A percentile compares a stretch with the other conserved stretches of the same genome.
Evolutionary conservation across 345 rosid genomes (phyloP).

Genomic region (Hirschfeldia incana): DNA sequence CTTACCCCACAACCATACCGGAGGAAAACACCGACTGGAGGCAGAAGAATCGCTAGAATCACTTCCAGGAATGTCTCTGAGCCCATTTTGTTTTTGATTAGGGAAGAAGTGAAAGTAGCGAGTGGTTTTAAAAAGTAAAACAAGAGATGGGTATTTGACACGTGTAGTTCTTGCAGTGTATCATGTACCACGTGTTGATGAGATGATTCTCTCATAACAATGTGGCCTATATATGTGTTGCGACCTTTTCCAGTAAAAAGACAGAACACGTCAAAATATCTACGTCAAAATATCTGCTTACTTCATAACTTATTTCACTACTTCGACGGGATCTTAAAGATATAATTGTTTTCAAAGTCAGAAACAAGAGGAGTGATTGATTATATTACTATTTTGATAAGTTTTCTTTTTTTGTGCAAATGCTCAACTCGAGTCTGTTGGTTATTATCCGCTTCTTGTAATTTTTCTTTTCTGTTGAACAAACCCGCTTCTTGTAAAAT

Average conservation of each 20-base stretch:
- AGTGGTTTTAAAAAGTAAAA: slow-evolving; percentile 6
- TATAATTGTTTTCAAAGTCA: neutral
- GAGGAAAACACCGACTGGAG: slow-evolving; percentile 95
- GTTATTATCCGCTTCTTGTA: neutral
- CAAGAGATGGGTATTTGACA: neutral
- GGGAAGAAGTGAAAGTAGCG: slow-evolving; percentile 3
- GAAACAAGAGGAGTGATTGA: neutral
- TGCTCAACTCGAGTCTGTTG: neutral
- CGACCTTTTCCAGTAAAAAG: slow-evolving; percentile 1
- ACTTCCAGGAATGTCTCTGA: slow-evolving; percentile 84
- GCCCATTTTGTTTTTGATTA: slow-evolving; percentile 47
- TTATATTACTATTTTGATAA: neutral
- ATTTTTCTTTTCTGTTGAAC: no score
- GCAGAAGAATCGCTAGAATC: slow-evolving; percentile 76
- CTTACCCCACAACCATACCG: slow-evolving; percentile 88
- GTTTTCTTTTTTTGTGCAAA: neutral
- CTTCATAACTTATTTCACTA: slow-evolving; percentile 20
- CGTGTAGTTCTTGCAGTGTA: slow-evolving; percentile 1
- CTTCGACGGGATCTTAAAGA: neutral
- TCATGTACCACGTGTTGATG: slow-evolving; percentile 16
- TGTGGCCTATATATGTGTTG: slow-evolving; percentile 9
- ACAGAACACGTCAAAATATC: slow-evolving; percentile 24
- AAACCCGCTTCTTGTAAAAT: neutral
- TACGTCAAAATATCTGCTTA: slow-evolving; percentile 14
- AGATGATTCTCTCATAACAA: neutral